Evolutionary conservation across 768 basidiomycete species (phyloP), one percentile per base, ranked within the genome.

Genomic region (Suillus tomentosus): DNA sequence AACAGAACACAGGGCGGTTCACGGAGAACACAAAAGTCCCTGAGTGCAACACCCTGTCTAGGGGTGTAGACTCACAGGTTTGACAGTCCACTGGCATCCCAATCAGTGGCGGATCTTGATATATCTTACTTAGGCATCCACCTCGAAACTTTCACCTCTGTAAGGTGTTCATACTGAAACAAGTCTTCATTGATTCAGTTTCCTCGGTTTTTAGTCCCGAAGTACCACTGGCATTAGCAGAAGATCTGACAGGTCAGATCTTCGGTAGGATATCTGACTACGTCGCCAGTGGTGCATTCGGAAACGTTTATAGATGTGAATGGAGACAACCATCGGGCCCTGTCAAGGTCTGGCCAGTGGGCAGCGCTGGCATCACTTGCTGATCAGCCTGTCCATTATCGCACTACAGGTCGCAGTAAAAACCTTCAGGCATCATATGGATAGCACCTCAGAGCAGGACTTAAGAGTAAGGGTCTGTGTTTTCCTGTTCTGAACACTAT

Each of bases 161-260:
- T 51, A 27, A 14, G 50, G 48, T 24, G 13, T 6, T 27, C 50
- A 2, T 8, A 17, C 24, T 27, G 15, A 27, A 27, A 27, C 15
- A 27, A 51, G 14, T 17, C 15, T 27, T 51, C 24, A 17, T 51
- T 51, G 8, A 51, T 51, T 51, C 24, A 51, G 14, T 4, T 27
- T 3, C 24, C 15, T 27, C n/a, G n/a, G n/a, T 51, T 9, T 51
- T 15, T 51, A 51, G 50, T 51, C 24, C 50, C 15, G 4, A 3
- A 27, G 4, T 24, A 27, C 48, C 10, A 13, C 5, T 15, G 24
- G 14, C 50, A 15, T 14, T 50, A 3, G 50, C 50, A 9, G 50
- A 31, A 53, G 22, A 57, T 39, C 15, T 57, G n/a, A 57, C 55
- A 39, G 55, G 55, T 24, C 55, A 57, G 37, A 24, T 57, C 37